Evolutionary conservation across 768 basidiomycete genomes (phyloP).

Genomic region (Hygrocybe coccinea): DNA sequence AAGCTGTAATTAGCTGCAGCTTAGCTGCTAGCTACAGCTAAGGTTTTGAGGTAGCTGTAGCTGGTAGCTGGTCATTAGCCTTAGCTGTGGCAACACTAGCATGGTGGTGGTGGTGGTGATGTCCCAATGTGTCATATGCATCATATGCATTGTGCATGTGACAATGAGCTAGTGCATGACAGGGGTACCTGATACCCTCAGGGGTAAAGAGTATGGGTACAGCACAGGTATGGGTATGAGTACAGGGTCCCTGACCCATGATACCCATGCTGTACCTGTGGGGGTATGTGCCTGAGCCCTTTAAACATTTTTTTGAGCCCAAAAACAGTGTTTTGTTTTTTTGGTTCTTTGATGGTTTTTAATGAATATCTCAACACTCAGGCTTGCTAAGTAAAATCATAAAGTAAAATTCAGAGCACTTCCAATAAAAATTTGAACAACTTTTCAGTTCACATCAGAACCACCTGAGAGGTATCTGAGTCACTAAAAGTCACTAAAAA

Average conservation of each 20-base stretch:
- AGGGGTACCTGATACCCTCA: not conserved
- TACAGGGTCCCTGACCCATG: not conserved
- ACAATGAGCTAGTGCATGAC: not conserved
- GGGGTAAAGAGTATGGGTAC: not conserved
- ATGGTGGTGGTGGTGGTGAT: no score
- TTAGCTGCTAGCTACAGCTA: no score
- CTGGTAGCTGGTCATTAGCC: no score
- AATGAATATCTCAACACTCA: not conserved
- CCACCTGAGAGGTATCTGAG: no score
- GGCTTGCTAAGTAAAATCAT: not conserved
- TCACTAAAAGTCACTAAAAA: not conserved
- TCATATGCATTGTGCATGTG: no score
- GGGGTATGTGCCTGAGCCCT: not conserved
- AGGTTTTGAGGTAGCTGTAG: no score
- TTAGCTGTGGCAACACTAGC: no score
- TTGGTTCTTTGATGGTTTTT: not conserved
- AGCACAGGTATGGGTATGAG: not conserved
- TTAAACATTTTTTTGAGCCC: not conserved
- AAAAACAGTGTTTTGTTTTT: not conserved
- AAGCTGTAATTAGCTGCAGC: no score
- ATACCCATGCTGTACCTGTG: not conserved
- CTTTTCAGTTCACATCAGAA: no score
- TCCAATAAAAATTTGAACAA: not conserved
- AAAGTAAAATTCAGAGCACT: not conserved
- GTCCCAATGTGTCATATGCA: no score